Conservation (phyloP, 2,329 filamentous ascomycete species). For the Penicillium sp. region DNA sequence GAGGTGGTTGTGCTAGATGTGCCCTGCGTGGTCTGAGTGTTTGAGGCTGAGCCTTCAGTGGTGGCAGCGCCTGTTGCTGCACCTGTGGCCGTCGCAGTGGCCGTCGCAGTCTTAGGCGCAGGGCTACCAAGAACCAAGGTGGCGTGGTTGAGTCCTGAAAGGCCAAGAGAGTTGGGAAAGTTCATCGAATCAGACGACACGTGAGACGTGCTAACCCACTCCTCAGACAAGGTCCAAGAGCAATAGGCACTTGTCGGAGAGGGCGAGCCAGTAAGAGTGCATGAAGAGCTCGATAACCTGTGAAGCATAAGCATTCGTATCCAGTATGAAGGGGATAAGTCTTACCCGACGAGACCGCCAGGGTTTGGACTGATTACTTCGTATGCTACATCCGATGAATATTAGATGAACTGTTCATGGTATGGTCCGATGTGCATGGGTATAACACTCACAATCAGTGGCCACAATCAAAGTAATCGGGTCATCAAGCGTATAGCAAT, state of each 20-base stretch:
- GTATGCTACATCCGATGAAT: background rate
- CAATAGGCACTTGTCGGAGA: background rate
- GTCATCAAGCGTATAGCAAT: background rate
- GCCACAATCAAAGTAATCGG: background rate
- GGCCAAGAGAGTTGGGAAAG: background rate
- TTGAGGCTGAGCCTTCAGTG: background rate
- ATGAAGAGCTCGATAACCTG: background rate
- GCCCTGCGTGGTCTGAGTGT: background rate
- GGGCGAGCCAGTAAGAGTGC: background rate
- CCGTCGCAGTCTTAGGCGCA: background rate
- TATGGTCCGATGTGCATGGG: background rate
- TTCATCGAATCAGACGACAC: background rate
- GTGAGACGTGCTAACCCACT: no score
- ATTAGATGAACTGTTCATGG: background rate
- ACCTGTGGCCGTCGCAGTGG: no score
- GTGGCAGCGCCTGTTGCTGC: no score
- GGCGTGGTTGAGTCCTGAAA: background rate
- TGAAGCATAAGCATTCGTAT: background rate
- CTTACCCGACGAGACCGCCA: no score
- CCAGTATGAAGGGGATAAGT: background rate
- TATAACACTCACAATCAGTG: background rate
- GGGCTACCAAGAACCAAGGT: background rate
- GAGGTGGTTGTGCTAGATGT: background rate
- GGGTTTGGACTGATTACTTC: background rate
- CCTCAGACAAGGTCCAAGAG: background rate